Conservation (phyloP, 768 basidiomycete genomes). For the Neoboletus brunneissimus region DNA sequence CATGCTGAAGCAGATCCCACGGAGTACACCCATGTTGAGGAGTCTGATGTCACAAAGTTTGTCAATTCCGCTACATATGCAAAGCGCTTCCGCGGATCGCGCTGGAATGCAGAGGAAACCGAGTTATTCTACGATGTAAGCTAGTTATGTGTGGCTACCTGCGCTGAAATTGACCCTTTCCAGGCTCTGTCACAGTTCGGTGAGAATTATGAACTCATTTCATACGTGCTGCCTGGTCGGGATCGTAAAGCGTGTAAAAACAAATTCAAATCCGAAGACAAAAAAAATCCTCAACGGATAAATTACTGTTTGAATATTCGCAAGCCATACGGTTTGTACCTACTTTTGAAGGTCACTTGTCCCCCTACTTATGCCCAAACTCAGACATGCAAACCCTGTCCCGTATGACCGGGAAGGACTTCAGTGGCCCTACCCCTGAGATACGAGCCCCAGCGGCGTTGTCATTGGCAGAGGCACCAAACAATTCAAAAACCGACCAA, state of each 20-base stretch:
- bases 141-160: slow-evolving; percentile 4
- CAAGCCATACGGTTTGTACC: slow-evolving; percentile 66
- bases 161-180: slow-evolving; percentile 6
- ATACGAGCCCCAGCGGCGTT: slow-evolving; percentile 46
- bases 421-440: slow-evolving; percentile 75
- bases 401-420: slow-evolving; percentile 83
- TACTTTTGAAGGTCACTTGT: not conserved
- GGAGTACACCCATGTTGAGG: slow-evolving; percentile 74
- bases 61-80: slow-evolving; percentile 82
- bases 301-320: slow-evolving; percentile 72
- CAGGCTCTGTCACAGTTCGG: slow-evolving; percentile 90
- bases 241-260: slow-evolving; percentile 89
- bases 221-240: slow-evolving; percentile 78
- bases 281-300: slow-evolving; percentile 72
- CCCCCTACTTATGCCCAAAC: not conserved
- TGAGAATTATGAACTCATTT: slow-evolving; percentile 91
- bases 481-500: not conserved
- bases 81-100: slow-evolving; percentile 74
- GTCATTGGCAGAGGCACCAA: slow-evolving; percentile 31
- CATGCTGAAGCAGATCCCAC: slow-evolving; percentile 63
- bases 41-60: slow-evolving; percentile 81
- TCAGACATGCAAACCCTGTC: slow-evolving; percentile 71
- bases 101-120: slow-evolving; percentile 90
- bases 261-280: slow-evolving; percentile 91
- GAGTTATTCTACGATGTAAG: slow-evolving; percentile 83